Evolutionary conservation across 495 filamentous ascomycete genomes (phyloP).

Genomic region (Hyaloscypha variabilis): DNA sequence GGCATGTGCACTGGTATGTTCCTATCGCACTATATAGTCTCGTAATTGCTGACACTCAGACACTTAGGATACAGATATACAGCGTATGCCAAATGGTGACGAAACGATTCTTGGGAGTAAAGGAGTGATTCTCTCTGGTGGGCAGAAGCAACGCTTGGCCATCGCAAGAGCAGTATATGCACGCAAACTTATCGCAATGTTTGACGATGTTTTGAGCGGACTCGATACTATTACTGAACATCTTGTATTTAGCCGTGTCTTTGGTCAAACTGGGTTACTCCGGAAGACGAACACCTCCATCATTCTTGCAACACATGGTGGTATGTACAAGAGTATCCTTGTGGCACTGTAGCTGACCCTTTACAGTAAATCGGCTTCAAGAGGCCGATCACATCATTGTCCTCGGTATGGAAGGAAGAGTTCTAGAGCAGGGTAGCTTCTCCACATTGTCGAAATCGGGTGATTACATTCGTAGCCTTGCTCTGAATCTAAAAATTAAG

Average conservation of each 20-base stretch:
- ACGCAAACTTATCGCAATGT: slow-evolving; percentile 31
- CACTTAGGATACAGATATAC: slow-evolving; percentile 56
- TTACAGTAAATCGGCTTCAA: background rate
- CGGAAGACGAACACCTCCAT: slow-evolving; percentile 34
- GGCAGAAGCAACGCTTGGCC: slow-evolving; percentile 61
- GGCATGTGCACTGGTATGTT: too few species aligned
- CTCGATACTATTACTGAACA: slow-evolving; percentile 39
- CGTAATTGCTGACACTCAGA: too few species aligned
- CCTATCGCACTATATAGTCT: too few species aligned
- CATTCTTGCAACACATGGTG: slow-evolving; percentile 35
- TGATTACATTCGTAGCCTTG: too few species aligned
- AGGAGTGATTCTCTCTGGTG: slow-evolving; percentile 65
- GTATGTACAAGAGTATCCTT: slow-evolving; percentile 30
- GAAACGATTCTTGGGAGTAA: slow-evolving; percentile 59
- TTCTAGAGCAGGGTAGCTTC: slow-evolving; percentile 27
- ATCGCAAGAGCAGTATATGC: slow-evolving; percentile 45
- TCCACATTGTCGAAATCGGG: too few species aligned
- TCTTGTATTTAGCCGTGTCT: slow-evolving; percentile 34
- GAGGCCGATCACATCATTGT: background rate
- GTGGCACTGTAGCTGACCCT: too few species aligned
- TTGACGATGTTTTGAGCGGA: slow-evolving; percentile 41
- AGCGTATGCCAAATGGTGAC: slow-evolving; percentile 54
- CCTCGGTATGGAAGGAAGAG: background rate
- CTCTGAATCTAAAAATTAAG: too few species aligned
- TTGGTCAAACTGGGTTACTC: slow-evolving; percentile 36